These are phyloP conservation scores for Ophiostoma sp. DNA, from an alignment of 2,329 filamentous ascomycete species.

Conservation along the genomic window DNA sequence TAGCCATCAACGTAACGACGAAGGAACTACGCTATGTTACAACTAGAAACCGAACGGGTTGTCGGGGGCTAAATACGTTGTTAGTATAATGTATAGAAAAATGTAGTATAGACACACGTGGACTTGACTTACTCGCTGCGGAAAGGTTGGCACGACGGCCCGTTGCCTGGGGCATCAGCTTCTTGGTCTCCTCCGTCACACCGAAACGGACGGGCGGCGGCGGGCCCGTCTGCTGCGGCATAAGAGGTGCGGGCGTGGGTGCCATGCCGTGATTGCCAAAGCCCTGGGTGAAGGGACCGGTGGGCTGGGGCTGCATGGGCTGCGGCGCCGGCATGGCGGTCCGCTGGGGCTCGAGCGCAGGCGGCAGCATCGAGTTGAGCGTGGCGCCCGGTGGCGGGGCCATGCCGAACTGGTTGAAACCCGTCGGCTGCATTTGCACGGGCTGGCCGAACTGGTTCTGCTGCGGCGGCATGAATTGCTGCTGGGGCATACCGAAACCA, in stretches of 20 bases:
- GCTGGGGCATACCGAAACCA: slow-evolving; percentile 38
- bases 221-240: slow-evolving; percentile 80
- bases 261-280: slow-evolving; percentile 46
- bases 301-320: slow-evolving; percentile 69
- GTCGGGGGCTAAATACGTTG: slow-evolving; percentile 33
- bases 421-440: slow-evolving; percentile 64
- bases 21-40: neutral
- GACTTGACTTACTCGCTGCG: slow-evolving; percentile 82
- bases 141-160: slow-evolving; percentile 86
- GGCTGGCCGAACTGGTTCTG: slow-evolving; percentile 41
- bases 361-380: slow-evolving; percentile 60
- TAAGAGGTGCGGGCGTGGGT: slow-evolving; percentile 57
- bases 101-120: neutral
- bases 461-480: slow-evolving; percentile 45
- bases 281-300: slow-evolving; percentile 57
- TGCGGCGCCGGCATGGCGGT: slow-evolving; percentile 49
- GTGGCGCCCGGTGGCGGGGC: slow-evolving; percentile 47
- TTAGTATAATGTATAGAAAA: slow-evolving; percentile 24
- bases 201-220: slow-evolving; percentile 88
- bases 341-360: slow-evolving; percentile 60
- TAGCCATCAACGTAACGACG: neutral
- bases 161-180: slow-evolving; percentile 80
- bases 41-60: slow-evolving; percentile 38
- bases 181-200: slow-evolving; percentile 69
- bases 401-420: slow-evolving; percentile 53